Base-by-base conservation (phyloP, 768 basidiomycete species). In the Agaricus blazei region DNA sequence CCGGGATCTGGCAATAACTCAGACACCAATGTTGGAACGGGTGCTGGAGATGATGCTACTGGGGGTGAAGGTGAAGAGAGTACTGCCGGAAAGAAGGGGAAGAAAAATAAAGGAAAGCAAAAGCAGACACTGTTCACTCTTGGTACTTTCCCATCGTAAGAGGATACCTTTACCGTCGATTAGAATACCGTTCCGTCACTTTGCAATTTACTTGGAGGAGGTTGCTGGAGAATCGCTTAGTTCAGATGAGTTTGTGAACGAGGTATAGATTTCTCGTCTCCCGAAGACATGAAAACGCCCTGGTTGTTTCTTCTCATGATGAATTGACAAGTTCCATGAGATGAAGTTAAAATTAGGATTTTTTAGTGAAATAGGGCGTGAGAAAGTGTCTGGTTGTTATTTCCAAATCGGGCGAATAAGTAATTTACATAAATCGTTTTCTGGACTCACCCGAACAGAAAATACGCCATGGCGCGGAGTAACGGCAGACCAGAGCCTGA, bases 121-220 rank as follows among this genome's bases (percentile, higher is more conserved):
- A 93, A 93, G 71, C 88, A 93, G 75, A 92, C 83, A 8, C 68
- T 94, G 60, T 93, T 93, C 63, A 91, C 76, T 9, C 66, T 80
- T 54, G 78, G 79, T n/a, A 68, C 77, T 4, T 76, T 79, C 68
- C 75, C 78, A 12, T 63, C 69, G 19, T 74, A 34, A 49, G 40
- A 6, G 7, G 40, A 9, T 41, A 14, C n/a, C 14, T 41, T 7
- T 41, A 41, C 40, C 9, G n/a, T 41, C 6, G 40, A 3, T 41
- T 12, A 41, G 40, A 12, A 6, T 12, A 15, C 12, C 4, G 40
- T 12, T 12, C 12, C n/a, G 40, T 34, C 11, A 34, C 8, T 11
- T 34, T 34, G 3, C 34, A 11, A 34, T 11, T 34, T 7, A 2
- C 8, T 34, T 34, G 11, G 8, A 34, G 2, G 11, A 11, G 34